Conservation (phyloP, 2,329 filamentous ascomycete species). For the Sclerotinia borealis region DNA sequence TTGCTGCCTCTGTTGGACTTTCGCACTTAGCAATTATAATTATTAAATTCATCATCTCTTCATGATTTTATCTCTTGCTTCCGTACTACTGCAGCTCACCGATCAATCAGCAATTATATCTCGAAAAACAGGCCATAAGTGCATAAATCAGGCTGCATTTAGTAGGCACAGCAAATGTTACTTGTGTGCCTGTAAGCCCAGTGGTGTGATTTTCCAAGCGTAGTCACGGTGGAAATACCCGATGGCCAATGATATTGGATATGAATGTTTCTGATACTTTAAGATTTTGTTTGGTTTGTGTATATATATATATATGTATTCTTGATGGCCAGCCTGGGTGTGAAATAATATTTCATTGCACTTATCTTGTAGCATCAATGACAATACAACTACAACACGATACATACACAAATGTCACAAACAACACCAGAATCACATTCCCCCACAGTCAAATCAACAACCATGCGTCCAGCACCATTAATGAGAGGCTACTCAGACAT, state of each 20-base stretch:
- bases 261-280: no score
- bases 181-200: background rate
- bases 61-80: background rate
- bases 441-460: background rate
- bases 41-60: background rate
- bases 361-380: background rate
- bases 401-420: background rate
- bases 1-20: no score
- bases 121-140: background rate
- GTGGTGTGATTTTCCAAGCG: background rate
- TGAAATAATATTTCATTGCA: background rate
- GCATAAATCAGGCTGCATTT: background rate
- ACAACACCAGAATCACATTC: background rate
- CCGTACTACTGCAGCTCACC: background rate
- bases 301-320: background rate
- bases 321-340: background rate
- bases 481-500: slow-evolving; percentile 11
- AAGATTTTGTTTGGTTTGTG: no score
- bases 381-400: background rate
- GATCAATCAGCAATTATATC: background rate
- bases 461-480: background rate
- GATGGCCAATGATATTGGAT: background rate
- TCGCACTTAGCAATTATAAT: no score
- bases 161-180: background rate
- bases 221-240: background rate